Evolutionary conservation across 306 rosid species (phyloP).

Genomic region (Begonia masoniana): DNA sequence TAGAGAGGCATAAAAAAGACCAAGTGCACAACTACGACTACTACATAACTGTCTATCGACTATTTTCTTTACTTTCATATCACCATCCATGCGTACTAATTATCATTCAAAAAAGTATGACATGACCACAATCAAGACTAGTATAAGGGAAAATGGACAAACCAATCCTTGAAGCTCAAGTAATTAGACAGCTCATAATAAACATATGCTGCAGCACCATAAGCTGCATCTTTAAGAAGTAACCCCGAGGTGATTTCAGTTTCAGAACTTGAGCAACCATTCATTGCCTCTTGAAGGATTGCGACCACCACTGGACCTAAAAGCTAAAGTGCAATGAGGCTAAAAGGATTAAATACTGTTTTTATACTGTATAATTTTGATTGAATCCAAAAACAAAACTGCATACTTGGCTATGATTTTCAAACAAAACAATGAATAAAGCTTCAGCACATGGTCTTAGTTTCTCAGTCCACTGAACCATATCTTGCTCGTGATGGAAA

Average conservation of each 20-base stretch:
- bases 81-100: too few species aligned
- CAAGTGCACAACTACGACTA: too few species aligned
- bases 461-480: slow-evolving; percentile 98
- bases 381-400: not conserved
- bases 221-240: slow-evolving; percentile 96
- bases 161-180: slow-evolving; percentile 15
- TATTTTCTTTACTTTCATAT: too few species aligned
- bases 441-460: slow-evolving; percentile 98
- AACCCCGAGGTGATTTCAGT: slow-evolving; percentile 76
- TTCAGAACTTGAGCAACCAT: slow-evolving; percentile 60
- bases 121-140: too few species aligned
- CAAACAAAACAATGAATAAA: slow-evolving; percentile 79
- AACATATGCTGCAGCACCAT: slow-evolving; percentile 97
- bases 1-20: too few species aligned
- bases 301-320: slow-evolving; percentile 93
- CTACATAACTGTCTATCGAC: too few species aligned
- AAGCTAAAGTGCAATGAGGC: slow-evolving; percentile 37
- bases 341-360: slow-evolving; percentile 1
- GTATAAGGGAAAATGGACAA: not conserved
- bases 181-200: slow-evolving; percentile 94
- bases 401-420: slow-evolving; percentile 83
- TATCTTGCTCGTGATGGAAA: slow-evolving; percentile 97
- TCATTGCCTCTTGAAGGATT: slow-evolving; percentile 86
- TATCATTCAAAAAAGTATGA: too few species aligned
- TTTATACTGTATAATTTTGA: too few species aligned